Base-by-base conservation (phyloP, 2,329 filamentous ascomycete species). In the Aspergillus intermedius region DNA sequence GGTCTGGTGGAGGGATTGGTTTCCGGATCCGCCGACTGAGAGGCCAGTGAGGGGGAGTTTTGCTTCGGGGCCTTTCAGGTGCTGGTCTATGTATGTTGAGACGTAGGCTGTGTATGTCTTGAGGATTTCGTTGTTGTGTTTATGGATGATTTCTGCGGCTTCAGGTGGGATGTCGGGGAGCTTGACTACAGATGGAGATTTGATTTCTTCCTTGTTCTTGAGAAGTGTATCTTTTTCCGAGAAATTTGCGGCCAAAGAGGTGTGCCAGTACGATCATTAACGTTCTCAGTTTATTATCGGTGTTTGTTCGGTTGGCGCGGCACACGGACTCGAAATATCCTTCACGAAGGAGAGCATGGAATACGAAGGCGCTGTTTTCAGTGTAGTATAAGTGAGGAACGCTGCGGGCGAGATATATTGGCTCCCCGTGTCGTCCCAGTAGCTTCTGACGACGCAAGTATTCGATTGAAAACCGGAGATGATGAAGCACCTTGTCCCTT, bases 391-490 rank as follows among this genome's bases (percentile, higher is more conserved):
- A 69, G 65, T 90, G 86, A 0, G 81, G 80, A 0, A 90, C 78
- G 3, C 82, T 74, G 0, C 82, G 81, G 0, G 87, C 80, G 60
- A 91, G 88, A 61, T 91, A 87, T 10, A 90, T 68, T 0, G 87
- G 86, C 1, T 66, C 71, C 42, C 87, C 87, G 1, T 69, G 62
- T 0, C 71, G 64, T 3, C 79, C 81, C 7, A 91, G 72, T 0
- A 91, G 77, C 40, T 79, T 73, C 56, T 89, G 83, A 32, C 84
- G 75, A 17, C 86, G 78, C 1, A 91, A 74, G 57, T 89, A 91
- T 54, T 91, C 87, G 41, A 91, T 86, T 0, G 86, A 90, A 64
- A 91, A 91, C 3, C 87, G 79, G 5, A 91, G 66, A 60, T 91
- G 86, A 61, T 91, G 87, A 45, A 86, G 76, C 1, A 89, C 81